A percentile compares a stretch with the other conserved stretches of the same genome.
Evolutionary conservation across 2,329 filamentous ascomycete species (phyloP).

Genomic region (Dactylonectria estremocensis): DNA sequence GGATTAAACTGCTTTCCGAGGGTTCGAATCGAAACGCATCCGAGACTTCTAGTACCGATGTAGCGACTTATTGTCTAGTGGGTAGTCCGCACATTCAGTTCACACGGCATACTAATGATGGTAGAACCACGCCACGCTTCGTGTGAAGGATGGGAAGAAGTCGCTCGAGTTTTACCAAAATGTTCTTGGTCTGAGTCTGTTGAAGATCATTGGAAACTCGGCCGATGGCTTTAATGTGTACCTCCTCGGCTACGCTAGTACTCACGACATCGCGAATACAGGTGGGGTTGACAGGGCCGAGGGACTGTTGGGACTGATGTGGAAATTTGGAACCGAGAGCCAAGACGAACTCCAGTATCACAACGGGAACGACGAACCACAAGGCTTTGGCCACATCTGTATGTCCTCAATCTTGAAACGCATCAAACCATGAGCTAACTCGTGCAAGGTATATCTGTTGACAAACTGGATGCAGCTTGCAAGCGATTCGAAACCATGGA

Average conservation of each 20-base stretch:
- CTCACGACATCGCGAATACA: too few species aligned
- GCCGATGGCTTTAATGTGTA: conserved; percentile 90
- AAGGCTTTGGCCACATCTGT: conserved; percentile 97
- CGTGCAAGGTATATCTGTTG: conserved; percentile 80
- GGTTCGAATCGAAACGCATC: conserved; percentile 81
- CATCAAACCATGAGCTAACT: neutral
- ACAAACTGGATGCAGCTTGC: conserved; percentile 91
- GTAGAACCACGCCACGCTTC: conserved; percentile 93
- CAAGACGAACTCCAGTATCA: conserved; percentile 89
- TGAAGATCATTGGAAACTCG: conserved; percentile 80
- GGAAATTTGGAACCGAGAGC: conserved; percentile 88
- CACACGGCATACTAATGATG: neutral
- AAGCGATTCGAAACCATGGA: conserved; percentile 85
- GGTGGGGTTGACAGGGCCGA: conserved; percentile 74
- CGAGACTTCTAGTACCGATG: conserved; percentile 79
- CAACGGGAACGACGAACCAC: conserved; percentile 90
- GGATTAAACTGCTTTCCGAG: conserved; percentile 87
- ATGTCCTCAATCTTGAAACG: conserved; percentile 53
- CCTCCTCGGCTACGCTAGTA: conserved; percentile 92
- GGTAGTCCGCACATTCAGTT: conserved; percentile 17
- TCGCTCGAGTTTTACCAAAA: conserved; percentile 88
- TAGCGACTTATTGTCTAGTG: conserved; percentile 81
- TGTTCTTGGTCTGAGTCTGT: conserved; percentile 87
- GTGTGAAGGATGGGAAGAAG: conserved; percentile 85
- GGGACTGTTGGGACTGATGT: conserved; percentile 91